Base-by-base conservation (phyloP, 2,329 filamentous ascomycete genomes). In the Raffaelea ambrosiae region DNA sequence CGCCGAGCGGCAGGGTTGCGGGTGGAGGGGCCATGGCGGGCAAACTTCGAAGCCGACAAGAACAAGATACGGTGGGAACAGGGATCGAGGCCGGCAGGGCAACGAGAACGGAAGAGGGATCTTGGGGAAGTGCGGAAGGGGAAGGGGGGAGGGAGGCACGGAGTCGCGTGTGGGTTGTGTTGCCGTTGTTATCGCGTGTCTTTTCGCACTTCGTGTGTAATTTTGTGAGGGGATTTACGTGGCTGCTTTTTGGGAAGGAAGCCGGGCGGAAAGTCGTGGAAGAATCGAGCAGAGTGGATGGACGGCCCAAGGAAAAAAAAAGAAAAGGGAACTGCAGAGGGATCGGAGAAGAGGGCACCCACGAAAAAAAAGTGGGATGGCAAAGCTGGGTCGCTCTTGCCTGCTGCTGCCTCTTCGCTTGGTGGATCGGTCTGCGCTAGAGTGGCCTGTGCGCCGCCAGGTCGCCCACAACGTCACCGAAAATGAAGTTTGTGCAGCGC, bases 21-120 rank as follows among this genome's bases (percentile, higher is more conserved):
- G 83, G 84, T 66, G 85, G 84, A 70, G 86, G 84, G 68, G 86
- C 80, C 83, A 87, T 87, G 50, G 58, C 19, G 33, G 31, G 16
- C 9, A 33, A 3, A 10, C 13, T 19, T 39, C 22, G 18, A 18
- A 13, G 16, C 9, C 9, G 16, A 43, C 23, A 43, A 41, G 9
- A 9, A 41, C 18, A 44, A 43, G 39, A 44, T 19, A 19, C 11
- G 31, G 21, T 22, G 40, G 5, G 35, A 38, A 8, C 35, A 38
- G 35, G 18, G 13, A 16, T n/a, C 35, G 8, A 19, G 14, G 35
- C 7, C 5, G 35, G 18, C 35, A 38, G 18, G 16, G 18, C 35
- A 14, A 38, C 35, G 35, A 38, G 18, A 19, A 38, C 13, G 35
- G 16, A 13, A 29, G 13, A 29, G 13, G 26, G 13, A 13, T 29